Conservation (phyloP, 148 eudicot species). For the Rhododendron ovatum region DNA sequence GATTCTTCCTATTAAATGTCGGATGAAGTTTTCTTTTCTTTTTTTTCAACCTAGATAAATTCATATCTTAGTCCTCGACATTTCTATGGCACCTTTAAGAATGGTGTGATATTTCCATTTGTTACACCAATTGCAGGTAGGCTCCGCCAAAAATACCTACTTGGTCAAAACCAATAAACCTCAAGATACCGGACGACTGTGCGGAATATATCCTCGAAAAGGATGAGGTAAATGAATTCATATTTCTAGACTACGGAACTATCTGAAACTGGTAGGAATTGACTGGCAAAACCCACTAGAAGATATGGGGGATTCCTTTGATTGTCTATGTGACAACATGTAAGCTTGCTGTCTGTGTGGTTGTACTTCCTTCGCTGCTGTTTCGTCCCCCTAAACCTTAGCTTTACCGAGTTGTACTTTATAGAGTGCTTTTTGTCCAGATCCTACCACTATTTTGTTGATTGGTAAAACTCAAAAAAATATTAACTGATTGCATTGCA, state of each 20-base stretch:
- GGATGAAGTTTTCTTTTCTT: background rate
- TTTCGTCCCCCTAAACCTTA: background rate
- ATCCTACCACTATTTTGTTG: background rate
- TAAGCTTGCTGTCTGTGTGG: background rate
- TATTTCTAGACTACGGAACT: background rate
- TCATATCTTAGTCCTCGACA: background rate
- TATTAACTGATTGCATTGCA: too few species aligned
- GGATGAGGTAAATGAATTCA: background rate
- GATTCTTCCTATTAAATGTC: background rate
- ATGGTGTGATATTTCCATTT: background rate
- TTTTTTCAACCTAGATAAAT: background rate
- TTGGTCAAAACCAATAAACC: background rate
- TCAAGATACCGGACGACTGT: background rate
- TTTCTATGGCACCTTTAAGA: background rate
- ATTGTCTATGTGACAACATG: background rate
- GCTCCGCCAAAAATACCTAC: background rate
- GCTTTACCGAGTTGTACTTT: background rate
- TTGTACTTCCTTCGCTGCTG: background rate
- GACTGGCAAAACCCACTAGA: background rate
- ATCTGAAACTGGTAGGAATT: background rate
- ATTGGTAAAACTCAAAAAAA: background rate
- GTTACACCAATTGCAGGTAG: background rate
- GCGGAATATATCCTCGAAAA: background rate
- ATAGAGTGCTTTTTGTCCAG: background rate
- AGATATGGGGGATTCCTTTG: background rate